Conservation (phyloP, 345 rosid genomes). For the Syzygium jambos region DNA sequence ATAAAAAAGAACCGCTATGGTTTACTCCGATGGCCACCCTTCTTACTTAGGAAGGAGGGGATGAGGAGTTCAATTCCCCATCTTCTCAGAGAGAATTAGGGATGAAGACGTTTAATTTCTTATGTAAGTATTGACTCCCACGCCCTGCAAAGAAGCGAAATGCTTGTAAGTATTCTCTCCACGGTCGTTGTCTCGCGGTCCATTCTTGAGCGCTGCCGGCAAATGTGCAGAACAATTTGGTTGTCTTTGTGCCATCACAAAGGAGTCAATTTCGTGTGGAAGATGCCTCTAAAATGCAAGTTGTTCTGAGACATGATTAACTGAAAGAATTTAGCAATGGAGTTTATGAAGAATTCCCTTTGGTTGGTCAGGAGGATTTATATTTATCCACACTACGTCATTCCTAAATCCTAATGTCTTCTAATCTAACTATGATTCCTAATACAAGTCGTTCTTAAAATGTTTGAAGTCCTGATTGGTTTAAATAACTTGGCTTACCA, state of each 20-base stretch:
- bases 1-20: too few species aligned
- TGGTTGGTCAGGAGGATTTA: not conserved
- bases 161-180: not conserved
- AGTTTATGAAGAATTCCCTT: not conserved
- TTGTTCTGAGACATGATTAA: not conserved
- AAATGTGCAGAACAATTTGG: not conserved
- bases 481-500: not conserved
- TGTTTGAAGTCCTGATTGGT: not conserved
- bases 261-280: not conserved
- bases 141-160: not conserved
- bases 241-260: not conserved
- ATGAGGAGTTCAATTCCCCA: not conserved
- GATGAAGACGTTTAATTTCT: too few species aligned
- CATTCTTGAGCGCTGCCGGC: not conserved
- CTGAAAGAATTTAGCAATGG: not conserved
- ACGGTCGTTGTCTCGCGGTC: not conserved
- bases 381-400: not conserved
- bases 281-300: not conserved
- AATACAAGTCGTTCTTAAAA: not conserved
- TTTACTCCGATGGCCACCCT: too few species aligned
- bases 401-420: not conserved
- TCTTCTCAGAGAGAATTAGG: not conserved
- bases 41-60: too few species aligned
- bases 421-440: not conserved
- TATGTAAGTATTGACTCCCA: too few species aligned